These are phyloP conservation scores for Petrea volubilis DNA, from an alignment of 257 asterid genomes.

Conservation along the genomic window DNA sequence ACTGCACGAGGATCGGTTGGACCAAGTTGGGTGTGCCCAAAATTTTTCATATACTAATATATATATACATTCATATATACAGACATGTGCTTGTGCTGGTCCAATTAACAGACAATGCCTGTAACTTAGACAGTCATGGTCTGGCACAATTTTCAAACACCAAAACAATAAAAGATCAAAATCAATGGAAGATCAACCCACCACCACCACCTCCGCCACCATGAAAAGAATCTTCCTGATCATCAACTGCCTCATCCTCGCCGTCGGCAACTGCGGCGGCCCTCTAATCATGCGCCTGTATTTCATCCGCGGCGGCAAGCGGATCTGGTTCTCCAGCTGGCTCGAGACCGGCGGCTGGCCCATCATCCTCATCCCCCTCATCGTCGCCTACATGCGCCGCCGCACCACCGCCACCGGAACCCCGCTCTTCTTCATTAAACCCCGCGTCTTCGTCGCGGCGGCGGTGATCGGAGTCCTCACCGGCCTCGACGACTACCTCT, in stretches of 20 bases:
- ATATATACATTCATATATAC: no score
- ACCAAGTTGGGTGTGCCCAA: no score
- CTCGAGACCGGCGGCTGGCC: slow-evolving; percentile 40
- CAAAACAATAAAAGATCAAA: no score
- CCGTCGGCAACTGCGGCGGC: slow-evolving; percentile 41
- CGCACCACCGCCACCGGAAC: background rate
- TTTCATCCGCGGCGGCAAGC: slow-evolving; percentile 42
- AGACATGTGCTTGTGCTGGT: no score
- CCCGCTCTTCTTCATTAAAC: slow-evolving; percentile 6
- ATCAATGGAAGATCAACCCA: slow-evolving; percentile 13
- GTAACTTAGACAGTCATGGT: no score
- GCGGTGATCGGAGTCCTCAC: slow-evolving; percentile 27
- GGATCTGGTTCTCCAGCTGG: slow-evolving; percentile 37
- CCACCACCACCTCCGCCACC: slow-evolving; percentile 5
- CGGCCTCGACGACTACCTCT: slow-evolving; percentile 41
- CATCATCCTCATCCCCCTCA: slow-evolving; percentile 30
- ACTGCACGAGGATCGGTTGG: no score
- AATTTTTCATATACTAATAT: no score
- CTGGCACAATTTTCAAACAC: no score
- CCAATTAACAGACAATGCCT: no score
- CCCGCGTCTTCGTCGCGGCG: slow-evolving; percentile 23
- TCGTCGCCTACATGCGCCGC: slow-evolving; percentile 27
- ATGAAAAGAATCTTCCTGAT: background rate
- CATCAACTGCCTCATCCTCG: slow-evolving; percentile 27
- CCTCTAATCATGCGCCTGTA: slow-evolving; percentile 42